Base-by-base conservation (phyloP, 331 rosid species). In the Malus hybrid region DNA sequence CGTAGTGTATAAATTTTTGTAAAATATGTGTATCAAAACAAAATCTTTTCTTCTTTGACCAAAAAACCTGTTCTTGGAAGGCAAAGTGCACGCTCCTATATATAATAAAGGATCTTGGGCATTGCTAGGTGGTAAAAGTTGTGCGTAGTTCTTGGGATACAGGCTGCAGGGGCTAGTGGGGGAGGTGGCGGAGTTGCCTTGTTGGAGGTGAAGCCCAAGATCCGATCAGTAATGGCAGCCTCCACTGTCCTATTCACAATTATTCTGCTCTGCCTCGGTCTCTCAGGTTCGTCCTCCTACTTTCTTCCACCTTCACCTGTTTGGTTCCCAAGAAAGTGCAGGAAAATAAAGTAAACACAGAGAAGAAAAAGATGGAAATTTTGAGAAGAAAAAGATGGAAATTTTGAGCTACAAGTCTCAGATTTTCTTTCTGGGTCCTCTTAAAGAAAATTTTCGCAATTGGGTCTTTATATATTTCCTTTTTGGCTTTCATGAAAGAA, bases 261-360 rank as follows among this genome's bases (percentile, higher is more conserved):
- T 61, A 56, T 88, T 32, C 77, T 88, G 57, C 68, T 87, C 68
- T 71, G 85, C 83, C 84, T 88, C 70, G 71, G 81, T 68, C 24
- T 88, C 71, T 84, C 93, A 15, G 93, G 97, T 89, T 75, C 50
- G 82, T 75, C 74, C 20, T 10, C 20, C 73, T 64, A 75, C 36
- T 67, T 59, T 69, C 31, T 67, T 69, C 59, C 3, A 54, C 52
- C 63, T 60, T 4, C 50, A 52, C 63, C 72, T 33, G 19, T 76
- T 82, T 69, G 68, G 70, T 76, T 81, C 74, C 77, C 36, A 10
- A 12, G 27, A 78, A 76, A 78, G 65, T 81, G 55, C 32, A 39
- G 31, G 48, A 36, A 46, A 63, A 22, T 12, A 1, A 27, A 66
- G 32, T 13, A 55, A 68, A n/a, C 60, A 54, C 15, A 44, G 15